A percentile compares a stretch with the other conserved stretches of the same genome.
These are phyloP conservation scores for Serendipita sp. DNA, from an alignment of 768 basidiomycete species.

Conservation along the genomic window DNA sequence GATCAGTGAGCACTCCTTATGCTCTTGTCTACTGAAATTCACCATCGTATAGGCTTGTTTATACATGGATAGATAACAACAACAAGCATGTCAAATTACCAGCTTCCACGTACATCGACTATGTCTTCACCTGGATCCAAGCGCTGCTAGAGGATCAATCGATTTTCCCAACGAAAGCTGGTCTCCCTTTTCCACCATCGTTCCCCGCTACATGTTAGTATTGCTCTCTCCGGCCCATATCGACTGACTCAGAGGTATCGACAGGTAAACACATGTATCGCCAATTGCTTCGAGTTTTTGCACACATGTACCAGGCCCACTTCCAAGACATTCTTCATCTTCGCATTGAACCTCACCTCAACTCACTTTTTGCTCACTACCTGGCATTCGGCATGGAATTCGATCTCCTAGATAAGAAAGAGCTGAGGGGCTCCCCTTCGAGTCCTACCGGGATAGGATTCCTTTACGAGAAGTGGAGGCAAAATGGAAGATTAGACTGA, in stretches of 20 bases:
- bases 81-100: constrained; percentile 28
- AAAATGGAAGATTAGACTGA: constrained; percentile 54
- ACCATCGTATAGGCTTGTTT: constrained; percentile 23
- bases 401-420: constrained; percentile 27
- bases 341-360: constrained; percentile 28
- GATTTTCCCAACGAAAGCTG: constrained; percentile 31
- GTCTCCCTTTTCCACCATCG: constrained; percentile 28
- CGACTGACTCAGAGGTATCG: constrained; percentile 3
- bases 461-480: constrained; percentile 81
- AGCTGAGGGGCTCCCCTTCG: constrained; percentile 27
- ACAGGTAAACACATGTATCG: constrained; percentile 32
- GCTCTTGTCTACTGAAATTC: background rate
- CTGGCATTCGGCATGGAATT: constrained; percentile 32
- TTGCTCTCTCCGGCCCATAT: no score
- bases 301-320: constrained; percentile 34
- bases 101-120: constrained; percentile 34
- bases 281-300: constrained; percentile 33
- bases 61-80: constrained; percentile 33
- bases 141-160: constrained; percentile 29
- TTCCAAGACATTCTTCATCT: constrained; percentile 30
- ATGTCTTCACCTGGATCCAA: constrained; percentile 33
- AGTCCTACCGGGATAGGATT: constrained; percentile 52
- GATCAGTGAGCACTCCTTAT: constrained; percentile 22
- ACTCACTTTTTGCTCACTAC: constrained; percentile 33
- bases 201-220: constrained; percentile 24